A percentile compares a stretch with the other conserved stretches of the same genome.
Conservation (phyloP, 352 stramenopile species). For the Aphanomyces euteiches region DNA sequence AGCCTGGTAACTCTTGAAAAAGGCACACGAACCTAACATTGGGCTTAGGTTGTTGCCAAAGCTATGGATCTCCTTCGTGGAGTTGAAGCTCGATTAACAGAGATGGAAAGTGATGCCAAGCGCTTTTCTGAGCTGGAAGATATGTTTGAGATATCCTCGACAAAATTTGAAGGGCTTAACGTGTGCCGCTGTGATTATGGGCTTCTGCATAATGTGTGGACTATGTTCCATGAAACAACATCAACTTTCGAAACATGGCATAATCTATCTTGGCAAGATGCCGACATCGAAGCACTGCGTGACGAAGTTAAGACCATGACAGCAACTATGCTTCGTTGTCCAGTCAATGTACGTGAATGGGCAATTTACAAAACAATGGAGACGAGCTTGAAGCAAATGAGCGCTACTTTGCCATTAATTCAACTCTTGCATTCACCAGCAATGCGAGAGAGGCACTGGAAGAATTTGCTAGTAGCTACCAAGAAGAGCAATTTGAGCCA, state of each 20-base stretch:
- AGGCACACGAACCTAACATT: constrained; percentile 60
- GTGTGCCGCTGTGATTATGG: constrained; percentile 85
- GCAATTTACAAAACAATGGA: constrained; percentile 85
- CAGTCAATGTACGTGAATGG: constrained; percentile 76
- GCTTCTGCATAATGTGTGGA: constrained; percentile 84
- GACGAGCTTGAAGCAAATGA: constrained; percentile 86
- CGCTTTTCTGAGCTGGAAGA: constrained; percentile 85
- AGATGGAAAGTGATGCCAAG: constrained; percentile 77
- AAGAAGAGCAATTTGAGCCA: constrained; percentile 83
- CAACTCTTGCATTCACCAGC: constrained; percentile 93
- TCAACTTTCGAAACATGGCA: constrained; percentile 84
- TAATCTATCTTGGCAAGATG: constrained; percentile 68
- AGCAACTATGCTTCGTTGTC: constrained; percentile 70
- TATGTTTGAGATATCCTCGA: constrained; percentile 82
- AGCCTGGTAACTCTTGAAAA: no score
- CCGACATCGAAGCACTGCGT: constrained; percentile 75
- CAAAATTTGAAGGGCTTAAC: constrained; percentile 82
- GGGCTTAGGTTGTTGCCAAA: constrained; percentile 86
- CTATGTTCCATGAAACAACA: constrained; percentile 74
- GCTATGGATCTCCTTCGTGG: constrained; percentile 27
- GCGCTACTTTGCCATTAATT: constrained; percentile 82
- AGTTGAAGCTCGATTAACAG: constrained; percentile 39
- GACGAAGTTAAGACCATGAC: constrained; percentile 85
- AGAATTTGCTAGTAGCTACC: constrained; percentile 73
- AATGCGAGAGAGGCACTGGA: constrained; percentile 94